These are phyloP conservation scores for Calycina herbarum DNA, from an alignment of 2,329 filamentous ascomycete species.

Conservation along the genomic window DNA sequence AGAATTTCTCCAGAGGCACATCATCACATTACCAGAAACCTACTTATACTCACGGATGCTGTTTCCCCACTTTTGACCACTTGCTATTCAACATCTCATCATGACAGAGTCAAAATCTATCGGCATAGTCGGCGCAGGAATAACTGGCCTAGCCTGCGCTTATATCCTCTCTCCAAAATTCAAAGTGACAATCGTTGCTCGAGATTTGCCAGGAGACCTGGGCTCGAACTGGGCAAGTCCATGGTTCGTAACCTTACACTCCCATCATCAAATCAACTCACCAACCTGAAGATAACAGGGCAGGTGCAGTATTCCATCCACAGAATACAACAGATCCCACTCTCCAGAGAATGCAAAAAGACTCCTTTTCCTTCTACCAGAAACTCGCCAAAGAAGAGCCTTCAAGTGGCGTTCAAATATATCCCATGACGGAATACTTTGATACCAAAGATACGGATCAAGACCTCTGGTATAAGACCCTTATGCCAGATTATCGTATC, in stretches of 20 bases:
- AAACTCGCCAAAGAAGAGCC: conserved; percentile 24
- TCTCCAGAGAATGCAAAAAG: conserved; percentile 29
- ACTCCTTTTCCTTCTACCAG: conserved; percentile 29
- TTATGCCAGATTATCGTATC: conserved; percentile 28
- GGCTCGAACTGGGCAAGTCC: conserved; percentile 32
- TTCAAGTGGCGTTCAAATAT: conserved; percentile 27
- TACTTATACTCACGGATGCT: background rate
- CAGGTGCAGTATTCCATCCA: conserved; percentile 33
- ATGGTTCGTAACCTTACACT: conserved; percentile 20
- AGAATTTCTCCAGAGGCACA: background rate
- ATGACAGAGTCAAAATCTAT: conserved; percentile 19
- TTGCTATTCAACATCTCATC: background rate
- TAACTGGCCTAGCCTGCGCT: conserved; percentile 31
- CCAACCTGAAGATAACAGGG: conserved; percentile 18
- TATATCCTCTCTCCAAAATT: conserved; percentile 27
- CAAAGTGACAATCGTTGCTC: conserved; percentile 30
- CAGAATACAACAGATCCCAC: conserved; percentile 19
- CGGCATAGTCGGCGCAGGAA: conserved; percentile 30
- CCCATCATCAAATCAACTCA: conserved; percentile 5
- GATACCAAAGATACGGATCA: conserved; percentile 23
- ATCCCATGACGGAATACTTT: conserved; percentile 31
- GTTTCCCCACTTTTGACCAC: background rate
- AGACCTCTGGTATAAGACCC: conserved; percentile 26
- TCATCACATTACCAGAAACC: background rate
- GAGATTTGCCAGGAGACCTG: conserved; percentile 31